These are phyloP conservation scores for Candida pseudofarinosa DNA, from an alignment of 805 yeast species.

Conservation along the genomic window DNA sequence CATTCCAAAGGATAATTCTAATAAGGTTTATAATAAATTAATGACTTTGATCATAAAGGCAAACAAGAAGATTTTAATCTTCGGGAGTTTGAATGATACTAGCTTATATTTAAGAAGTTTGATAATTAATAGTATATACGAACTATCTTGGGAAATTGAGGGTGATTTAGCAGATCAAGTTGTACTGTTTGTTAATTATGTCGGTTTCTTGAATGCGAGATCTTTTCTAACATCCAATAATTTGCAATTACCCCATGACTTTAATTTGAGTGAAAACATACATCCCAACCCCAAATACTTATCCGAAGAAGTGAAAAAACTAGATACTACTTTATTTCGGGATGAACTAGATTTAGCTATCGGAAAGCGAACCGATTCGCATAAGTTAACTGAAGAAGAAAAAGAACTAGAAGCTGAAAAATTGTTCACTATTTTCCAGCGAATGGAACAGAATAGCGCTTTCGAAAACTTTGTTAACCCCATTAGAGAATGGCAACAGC, in stretches of 20 bases:
- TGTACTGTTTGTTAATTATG: conserved; percentile 16
- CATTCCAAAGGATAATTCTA: conserved; percentile 7
- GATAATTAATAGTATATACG: conserved; percentile 13
- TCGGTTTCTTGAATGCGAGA: conserved; percentile 16
- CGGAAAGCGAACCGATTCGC: background rate
- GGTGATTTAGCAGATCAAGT: background rate
- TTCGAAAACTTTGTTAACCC: conserved; percentile 38
- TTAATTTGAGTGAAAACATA: conserved; percentile 12
- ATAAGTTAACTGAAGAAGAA: conserved; percentile 34
- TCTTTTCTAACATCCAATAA: conserved; percentile 11
- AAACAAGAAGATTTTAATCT: background rate
- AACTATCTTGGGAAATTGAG: conserved; percentile 11
- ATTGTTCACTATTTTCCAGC: conserved; percentile 36
- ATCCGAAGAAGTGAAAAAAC: conserved; percentile 1
- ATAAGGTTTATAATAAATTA: conserved; percentile 8
- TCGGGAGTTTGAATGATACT: background rate
- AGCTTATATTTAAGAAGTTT: conserved; percentile 8
- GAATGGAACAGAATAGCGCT: conserved; percentile 34
- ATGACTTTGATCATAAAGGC: conserved; percentile 8
- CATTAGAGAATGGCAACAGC: conserved; percentile 32
- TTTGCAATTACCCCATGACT: conserved; percentile 10
- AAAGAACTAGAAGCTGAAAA: conserved; percentile 44
- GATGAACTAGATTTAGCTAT: background rate
- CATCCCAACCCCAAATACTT: conserved; percentile 15
- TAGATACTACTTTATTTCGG: conserved; percentile 1